A percentile compares a stretch with the other conserved stretches of the same genome.
Evolutionary conservation across 1,284 basidiomycete genomes (phyloP).

Genomic region (Heterobasidion annosum): DNA sequence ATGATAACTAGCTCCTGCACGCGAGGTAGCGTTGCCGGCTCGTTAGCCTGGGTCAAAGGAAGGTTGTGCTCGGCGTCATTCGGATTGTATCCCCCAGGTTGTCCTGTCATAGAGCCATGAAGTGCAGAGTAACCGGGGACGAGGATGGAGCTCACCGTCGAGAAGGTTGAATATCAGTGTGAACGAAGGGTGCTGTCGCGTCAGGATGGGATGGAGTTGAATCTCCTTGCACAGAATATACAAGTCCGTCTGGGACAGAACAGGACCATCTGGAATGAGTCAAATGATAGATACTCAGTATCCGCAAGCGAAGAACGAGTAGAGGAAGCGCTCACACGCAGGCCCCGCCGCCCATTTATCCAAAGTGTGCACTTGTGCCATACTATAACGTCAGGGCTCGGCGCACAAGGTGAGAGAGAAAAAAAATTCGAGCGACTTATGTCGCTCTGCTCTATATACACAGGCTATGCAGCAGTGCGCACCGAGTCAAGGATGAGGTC

Average conservation of each 20-base stretch:
- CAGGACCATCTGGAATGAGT: slow-evolving; percentile 53
- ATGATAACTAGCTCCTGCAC: slow-evolving; percentile 68
- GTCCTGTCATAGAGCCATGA: slow-evolving; percentile 25
- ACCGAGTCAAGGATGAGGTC: background rate
- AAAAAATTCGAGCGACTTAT: too few species aligned
- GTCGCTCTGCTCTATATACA: too few species aligned
- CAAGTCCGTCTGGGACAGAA: slow-evolving; percentile 65
- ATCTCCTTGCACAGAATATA: slow-evolving; percentile 62
- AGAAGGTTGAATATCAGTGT: slow-evolving; percentile 66
- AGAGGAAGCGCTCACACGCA: slow-evolving; percentile 10
- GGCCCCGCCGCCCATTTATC: slow-evolving; percentile 15
- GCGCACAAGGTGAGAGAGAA: too few species aligned
- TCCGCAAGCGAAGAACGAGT: too few species aligned
- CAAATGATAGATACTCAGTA: background rate
- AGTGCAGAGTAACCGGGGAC: too few species aligned
- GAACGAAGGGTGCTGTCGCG: slow-evolving; percentile 36
- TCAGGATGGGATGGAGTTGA: slow-evolving; percentile 63
- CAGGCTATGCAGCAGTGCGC: background rate
- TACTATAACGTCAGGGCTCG: background rate
- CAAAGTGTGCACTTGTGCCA: slow-evolving; percentile 7
- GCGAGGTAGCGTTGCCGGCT: slow-evolving; percentile 73
- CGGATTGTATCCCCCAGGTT: slow-evolving; percentile 50
- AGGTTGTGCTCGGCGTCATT: slow-evolving; percentile 51
- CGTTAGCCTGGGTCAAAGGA: slow-evolving; percentile 44
- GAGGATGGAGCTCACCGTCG: slow-evolving; percentile 37